phyloP scores from a whole-genome alignment of 2,329 filamentous ascomycete genomes.

The Curvularia eragrostidis region DNA sequence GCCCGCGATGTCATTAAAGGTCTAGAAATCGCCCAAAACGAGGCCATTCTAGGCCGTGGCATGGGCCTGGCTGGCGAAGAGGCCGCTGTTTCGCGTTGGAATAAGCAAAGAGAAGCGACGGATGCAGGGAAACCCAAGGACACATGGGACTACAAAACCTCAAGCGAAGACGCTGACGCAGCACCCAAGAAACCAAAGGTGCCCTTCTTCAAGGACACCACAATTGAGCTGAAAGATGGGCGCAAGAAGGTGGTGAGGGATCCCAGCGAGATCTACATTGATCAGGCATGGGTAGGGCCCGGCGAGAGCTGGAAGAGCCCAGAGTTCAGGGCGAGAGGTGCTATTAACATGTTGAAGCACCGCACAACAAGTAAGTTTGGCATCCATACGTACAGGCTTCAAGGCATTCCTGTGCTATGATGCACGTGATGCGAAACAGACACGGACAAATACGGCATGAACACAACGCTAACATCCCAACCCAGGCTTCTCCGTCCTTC shows the following conservation, averaged over 20 bases:
- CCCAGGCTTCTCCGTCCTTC: slow-evolving; percentile 75
- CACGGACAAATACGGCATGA: slow-evolving; percentile 31
- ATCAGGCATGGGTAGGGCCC: slow-evolving; percentile 90
- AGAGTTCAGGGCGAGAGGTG: slow-evolving; percentile 79
- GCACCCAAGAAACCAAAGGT: slow-evolving; percentile 17
- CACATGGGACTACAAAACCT: slow-evolving; percentile 20
- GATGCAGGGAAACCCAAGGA: slow-evolving; percentile 20
- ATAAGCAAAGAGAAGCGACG: slow-evolving; percentile 23
- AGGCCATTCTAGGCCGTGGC: slow-evolving; percentile 78
- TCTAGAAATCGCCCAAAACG: slow-evolving; percentile 79
- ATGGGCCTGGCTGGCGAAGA: slow-evolving; percentile 72
- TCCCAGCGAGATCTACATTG: slow-evolving; percentile 84
- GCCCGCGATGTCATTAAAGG: slow-evolving; percentile 80
- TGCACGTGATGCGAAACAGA: background rate
- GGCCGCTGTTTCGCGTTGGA: slow-evolving; percentile 29
- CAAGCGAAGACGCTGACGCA: slow-evolving; percentile 15
- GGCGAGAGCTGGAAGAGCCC: slow-evolving; percentile 59
- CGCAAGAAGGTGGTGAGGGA: slow-evolving; percentile 74
- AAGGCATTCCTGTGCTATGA: background rate
- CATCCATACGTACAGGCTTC: background rate
- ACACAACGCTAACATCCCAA: slow-evolving; percentile 1
- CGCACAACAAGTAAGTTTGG: slow-evolving; percentile 73
- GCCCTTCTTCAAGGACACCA: slow-evolving; percentile 51
- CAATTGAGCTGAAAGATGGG: slow-evolving; percentile 77
- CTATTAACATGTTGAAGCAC: slow-evolving; percentile 70